Base-by-base conservation (phyloP, 352 stramenopile species). In the Phytophthora sp. region DNA sequence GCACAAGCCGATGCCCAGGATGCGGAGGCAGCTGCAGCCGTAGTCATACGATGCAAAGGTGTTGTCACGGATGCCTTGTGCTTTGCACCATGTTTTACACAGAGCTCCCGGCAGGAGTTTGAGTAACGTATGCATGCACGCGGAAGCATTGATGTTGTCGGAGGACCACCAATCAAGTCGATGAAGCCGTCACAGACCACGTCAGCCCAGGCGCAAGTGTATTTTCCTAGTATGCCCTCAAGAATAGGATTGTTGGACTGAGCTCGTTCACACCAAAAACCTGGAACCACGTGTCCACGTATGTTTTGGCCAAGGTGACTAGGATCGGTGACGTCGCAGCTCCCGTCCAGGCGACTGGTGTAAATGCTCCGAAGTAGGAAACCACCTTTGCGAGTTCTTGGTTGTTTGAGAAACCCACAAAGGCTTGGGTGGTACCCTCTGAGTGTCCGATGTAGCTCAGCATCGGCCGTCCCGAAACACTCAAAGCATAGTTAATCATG, bases 11-110 rank as follows among this genome's bases (percentile, higher is more conserved):
- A 80, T 54, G 1, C 69, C 65, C n/a, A 79, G 61, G 4, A 60
- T 27, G 5, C 45, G 27, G 0, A 73, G 50, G 37, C 76, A 84
- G 9, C 37, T 43, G 51, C 72, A 85, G 15, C 73, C 76, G 48
- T 82, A 85, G 54, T 85, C 73, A 45, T 76, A 86, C 17, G 53
- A 66, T 18, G 71, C 66, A 45, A 81, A 86, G n/a, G 67, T 77
- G 18, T 83, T 51, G 56, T 71, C 64, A 7, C 76, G 76, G 34
- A 86, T 83, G 10, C 54, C 64, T 46, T 86, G 76, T 10, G 73
- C 76, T 56, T 73, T 86, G 76, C 11, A 51, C 76, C 46, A 86
- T 59, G 54, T 81, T 86, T 48, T 86, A 81, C 35, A 79, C 64
- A 0, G 73, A 81, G 26, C 66, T 83, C 13, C 76, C 74, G 4